Percentiles rank a stretch among this genome's conserved stretches.
phyloP scores from a whole-genome alignment of 371 early-diverging fungal genomes.

The Smittium culicis region DNA sequence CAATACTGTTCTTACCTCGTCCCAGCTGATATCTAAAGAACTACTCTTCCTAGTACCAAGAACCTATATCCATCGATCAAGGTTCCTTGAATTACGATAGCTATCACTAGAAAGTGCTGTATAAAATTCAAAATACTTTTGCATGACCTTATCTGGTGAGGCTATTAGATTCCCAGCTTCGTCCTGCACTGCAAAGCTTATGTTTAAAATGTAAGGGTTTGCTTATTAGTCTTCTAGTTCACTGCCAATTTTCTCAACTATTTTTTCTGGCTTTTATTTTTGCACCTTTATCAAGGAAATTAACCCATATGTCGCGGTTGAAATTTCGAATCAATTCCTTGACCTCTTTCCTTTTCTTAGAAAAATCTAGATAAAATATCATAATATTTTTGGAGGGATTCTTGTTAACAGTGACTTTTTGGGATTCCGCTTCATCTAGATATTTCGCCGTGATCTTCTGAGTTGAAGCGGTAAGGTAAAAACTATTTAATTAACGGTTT shows the following conservation, averaged over 20 bases:
- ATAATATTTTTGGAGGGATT: background rate
- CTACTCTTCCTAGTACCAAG: background rate
- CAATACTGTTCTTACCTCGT: background rate
- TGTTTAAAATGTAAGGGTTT: background rate
- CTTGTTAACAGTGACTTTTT: background rate
- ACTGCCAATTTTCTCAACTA: background rate
- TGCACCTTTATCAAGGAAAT: background rate
- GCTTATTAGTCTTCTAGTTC: background rate
- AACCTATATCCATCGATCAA: background rate
- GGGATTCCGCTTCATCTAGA: background rate
- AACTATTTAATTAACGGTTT: background rate
- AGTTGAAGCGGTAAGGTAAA: background rate
- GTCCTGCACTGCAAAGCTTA: background rate
- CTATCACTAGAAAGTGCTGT: background rate
- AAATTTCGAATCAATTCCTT: background rate
- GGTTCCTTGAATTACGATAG: background rate
- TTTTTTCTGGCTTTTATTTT: background rate
- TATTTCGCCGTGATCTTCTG: background rate
- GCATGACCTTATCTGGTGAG: background rate
- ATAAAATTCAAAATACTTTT: background rate
- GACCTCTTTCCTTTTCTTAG: background rate
- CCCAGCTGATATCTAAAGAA: background rate
- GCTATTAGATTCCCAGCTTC: background rate
- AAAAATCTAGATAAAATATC: background rate
- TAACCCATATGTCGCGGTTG: background rate